Percentiles rank a stretch among this genome's conserved stretches.
Evolutionary conservation across 257 asterid species (phyloP).

Genomic region (Catharanthus roseus): DNA sequence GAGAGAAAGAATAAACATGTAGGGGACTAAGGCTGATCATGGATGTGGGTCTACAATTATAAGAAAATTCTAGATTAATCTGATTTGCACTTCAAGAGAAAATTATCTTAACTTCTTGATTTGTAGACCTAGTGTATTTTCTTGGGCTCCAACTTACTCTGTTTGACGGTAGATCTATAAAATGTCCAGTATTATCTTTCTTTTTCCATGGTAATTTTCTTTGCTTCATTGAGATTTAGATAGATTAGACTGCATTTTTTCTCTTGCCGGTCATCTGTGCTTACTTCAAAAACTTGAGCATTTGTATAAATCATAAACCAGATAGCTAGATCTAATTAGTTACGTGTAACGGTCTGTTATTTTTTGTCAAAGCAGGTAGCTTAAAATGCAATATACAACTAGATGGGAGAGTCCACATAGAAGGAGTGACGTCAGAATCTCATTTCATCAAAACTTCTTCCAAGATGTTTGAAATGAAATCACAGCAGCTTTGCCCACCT

Average conservation of each 20-base stretch:
- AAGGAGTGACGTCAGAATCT: constrained; percentile 32
- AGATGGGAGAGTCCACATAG: constrained; percentile 37
- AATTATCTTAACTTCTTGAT: not conserved
- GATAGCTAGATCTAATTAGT: not conserved
- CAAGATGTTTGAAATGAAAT: constrained; percentile 28
- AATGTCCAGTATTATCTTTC: not conserved
- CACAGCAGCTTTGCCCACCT: constrained; percentile 42
- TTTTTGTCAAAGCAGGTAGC: constrained; percentile 22
- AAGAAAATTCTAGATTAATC: not conserved
- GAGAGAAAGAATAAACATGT: not conserved
- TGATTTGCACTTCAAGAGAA: not conserved
- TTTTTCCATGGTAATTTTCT: too few relatives aligned
- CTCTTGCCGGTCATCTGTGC: not conserved
- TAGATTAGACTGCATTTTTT: not conserved
- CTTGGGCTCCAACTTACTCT: not conserved
- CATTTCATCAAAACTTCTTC: constrained; percentile 24
- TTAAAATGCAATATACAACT: constrained; percentile 30
- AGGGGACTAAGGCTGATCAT: not conserved
- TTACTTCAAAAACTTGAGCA: not conserved
- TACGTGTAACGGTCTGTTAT: not conserved
- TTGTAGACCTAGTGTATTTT: not conserved
- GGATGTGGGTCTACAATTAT: not conserved
- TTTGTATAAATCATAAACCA: too few relatives aligned
- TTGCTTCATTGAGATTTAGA: not conserved
- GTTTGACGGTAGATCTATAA: not conserved